Conservation (phyloP, 2,329 filamentous ascomycete genomes). For the Stachybotrys echinatus region DNA sequence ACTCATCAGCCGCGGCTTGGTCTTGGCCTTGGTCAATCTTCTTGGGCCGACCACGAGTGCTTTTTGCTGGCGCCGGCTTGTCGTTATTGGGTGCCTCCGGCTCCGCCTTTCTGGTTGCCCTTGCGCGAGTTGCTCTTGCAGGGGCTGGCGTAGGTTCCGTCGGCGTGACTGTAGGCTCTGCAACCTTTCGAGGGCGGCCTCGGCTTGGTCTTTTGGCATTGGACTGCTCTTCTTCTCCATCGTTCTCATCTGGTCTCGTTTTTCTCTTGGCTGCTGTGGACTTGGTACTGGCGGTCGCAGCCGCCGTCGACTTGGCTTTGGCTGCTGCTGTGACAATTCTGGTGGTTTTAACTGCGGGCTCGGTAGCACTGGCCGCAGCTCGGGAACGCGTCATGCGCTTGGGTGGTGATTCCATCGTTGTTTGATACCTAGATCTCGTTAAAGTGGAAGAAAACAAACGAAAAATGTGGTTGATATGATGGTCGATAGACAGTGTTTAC, state of each 20-base stretch:
- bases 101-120: conserved; percentile 19
- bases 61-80: conserved; percentile 21
- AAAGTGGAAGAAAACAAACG: neutral
- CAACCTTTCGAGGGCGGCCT: conserved; percentile 35
- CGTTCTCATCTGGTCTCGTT: conserved; percentile 46
- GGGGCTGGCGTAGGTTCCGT: conserved; percentile 8
- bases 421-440: neutral
- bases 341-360: conserved; percentile 32
- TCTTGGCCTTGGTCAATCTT: conserved; percentile 25
- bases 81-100: conserved; percentile 16
- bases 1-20: conserved; percentile 14
- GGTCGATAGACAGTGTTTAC: neutral
- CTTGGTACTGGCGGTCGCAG: conserved; percentile 23
- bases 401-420: conserved; percentile 52
- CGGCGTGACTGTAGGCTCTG: conserved; percentile 14
- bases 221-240: conserved; percentile 38
- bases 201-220: conserved; percentile 35
- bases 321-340: conserved; percentile 44
- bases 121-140: conserved; percentile 21
- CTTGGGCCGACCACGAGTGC: conserved; percentile 39
- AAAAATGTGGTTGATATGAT: neutral
- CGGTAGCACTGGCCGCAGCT: conserved; percentile 35
- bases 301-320: conserved; percentile 36
- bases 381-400: conserved; percentile 53
- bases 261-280: conserved; percentile 41